Evolutionary conservation across 371 early-diverging fungal species (phyloP), one percentile per base, ranked within the genome.

Genomic region (Dipsacomyces acuminosporus): DNA sequence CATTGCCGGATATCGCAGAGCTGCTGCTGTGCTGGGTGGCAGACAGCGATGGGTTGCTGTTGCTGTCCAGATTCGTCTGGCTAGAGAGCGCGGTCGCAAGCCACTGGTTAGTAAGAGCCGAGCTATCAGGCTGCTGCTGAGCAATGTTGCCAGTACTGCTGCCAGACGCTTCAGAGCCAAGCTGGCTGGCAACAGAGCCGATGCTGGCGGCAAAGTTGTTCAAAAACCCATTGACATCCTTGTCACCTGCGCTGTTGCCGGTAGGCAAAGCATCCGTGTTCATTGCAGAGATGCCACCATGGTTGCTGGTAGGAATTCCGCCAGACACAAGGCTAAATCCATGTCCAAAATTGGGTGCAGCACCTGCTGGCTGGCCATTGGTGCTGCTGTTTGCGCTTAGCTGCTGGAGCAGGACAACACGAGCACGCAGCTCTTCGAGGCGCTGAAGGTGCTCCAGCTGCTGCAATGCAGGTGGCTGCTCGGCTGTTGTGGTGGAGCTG

Each of bases 181-280:
- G 55, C 36, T 69, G 69, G 52, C 43, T 69, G 18, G 69, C 69
- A 3, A 64, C 41, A 0, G 64, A 48, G 1, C 69, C 69, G 7
- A 69, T 56, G 40, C 69, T 69, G 14, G 63, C 69, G 0, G 69
- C 69, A 59, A 69, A 69, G 44, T 40, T 69, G 41, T 34, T 56
- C 26, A 69, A 42, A 23, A 69, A 69, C 20, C 69, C 69, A 21
- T 41, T 54, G 18, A 59, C 59, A 15, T 69, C 64, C 14, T 30
- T 53, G 18, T 17, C 25, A 20, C 23, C 19, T 34, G 34, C 34
- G 14, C 14, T 34, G 8, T 8, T 34, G 34, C 8, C 34, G 14
- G 34, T 14, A 34, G 34, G 8, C 14, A 34, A 7, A 34, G 34
- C 34, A 34, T 7, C 34, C 14, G 34, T n/a, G n/a, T n/a, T n/a